Conservation (phyloP, 1,284 basidiomycete genomes). For the Cutaneotrichosporon cutaneum region DNA sequence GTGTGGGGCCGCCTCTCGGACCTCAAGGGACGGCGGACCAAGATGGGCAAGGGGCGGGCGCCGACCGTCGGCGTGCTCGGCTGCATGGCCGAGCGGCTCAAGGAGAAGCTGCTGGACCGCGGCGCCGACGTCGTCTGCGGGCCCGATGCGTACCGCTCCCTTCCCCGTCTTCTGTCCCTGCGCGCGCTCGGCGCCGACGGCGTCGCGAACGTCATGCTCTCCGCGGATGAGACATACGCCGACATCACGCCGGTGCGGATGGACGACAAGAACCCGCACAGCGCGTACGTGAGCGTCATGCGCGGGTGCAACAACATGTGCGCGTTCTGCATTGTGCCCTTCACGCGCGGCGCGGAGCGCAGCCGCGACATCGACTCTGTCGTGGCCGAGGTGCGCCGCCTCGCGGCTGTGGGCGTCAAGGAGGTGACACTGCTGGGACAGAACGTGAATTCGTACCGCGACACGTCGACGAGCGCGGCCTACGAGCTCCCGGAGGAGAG, state of each 20-base stretch:
- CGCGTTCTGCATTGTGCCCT: slow-evolving; percentile 14
- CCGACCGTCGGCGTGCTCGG: slow-evolving; percentile 13
- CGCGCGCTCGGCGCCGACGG: slow-evolving; percentile 9
- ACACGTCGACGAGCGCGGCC: slow-evolving; percentile 2
- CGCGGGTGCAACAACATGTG: slow-evolving; percentile 16
- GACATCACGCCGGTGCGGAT: slow-evolving; percentile 13
- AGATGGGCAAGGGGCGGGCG: not conserved
- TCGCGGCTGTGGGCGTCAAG: slow-evolving; percentile 6
- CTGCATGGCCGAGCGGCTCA: slow-evolving; percentile 13
- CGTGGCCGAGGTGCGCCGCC: slow-evolving; percentile 11
- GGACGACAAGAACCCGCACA: slow-evolving; percentile 14
- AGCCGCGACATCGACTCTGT: slow-evolving; percentile 11
- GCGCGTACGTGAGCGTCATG: slow-evolving; percentile 11
- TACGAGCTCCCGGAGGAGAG: not conserved
- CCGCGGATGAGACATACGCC: slow-evolving; percentile 12
- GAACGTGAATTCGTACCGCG: slow-evolving; percentile 15
- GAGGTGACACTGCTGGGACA: slow-evolving; percentile 11
- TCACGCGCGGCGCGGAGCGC: slow-evolving; percentile 8
- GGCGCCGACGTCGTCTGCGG: slow-evolving; percentile 11
- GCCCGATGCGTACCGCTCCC: slow-evolving; percentile 13
- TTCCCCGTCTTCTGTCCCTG: slow-evolving; percentile 4
- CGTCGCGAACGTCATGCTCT: slow-evolving; percentile 14
- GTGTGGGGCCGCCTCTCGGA: slow-evolving; percentile 10
- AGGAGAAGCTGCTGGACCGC: slow-evolving; percentile 11
- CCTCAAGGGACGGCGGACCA: slow-evolving; percentile 7